Base-by-base conservation (phyloP, 129 eudicot genomes). In the Daucus carota region DNA sequence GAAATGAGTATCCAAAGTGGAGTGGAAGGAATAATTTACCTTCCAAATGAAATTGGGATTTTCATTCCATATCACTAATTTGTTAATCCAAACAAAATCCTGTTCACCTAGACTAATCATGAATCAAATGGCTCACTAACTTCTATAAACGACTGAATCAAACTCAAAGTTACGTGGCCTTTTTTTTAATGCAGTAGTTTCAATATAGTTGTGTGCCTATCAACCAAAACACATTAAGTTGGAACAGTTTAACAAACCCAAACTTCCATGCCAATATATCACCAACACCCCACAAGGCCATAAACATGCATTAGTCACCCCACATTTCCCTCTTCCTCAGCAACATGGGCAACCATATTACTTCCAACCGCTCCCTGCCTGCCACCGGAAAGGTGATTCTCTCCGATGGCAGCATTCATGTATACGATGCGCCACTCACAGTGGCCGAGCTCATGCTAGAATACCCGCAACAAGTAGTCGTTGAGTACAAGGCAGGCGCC, bases 361-460 rank as follows among this genome's bases (percentile, higher is more conserved):
- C 90, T 6, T 85, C 87, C 14, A 73, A 79, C 50, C 63, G 26
- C 8, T 32, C 84, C 36, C 29, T 82, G 29, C 76, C 63, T 24
- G 70, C 74, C 73, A 73, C 86, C 48, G 86, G 86, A 6, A 88
- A 80, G 29, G 88, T 93, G 48, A 73, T 93, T 38, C 87, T 93
- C 10, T 78, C 88, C 10, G 84, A 88, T 43, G 98, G 98, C 60
- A 80, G 84, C 36, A 71, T 90, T 12, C 90, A 87, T 20, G 83
- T 80, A 52, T 87, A 80, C 80, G 81, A 83, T 71, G n/a, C 80
- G 38, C 86, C 91, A 1, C 46, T 90, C 46, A 90, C 96, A 5
- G 98, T 78, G 42, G 98, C 97, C 1, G 97, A 93, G 81, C 90
- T 93, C 48, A 93, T 93, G 98, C 70, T 93, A 22, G 98, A 93